These are phyloP conservation scores for Leccinellum rugosiceps DNA, from an alignment of 768 basidiomycete species.

Conservation along the genomic window DNA sequence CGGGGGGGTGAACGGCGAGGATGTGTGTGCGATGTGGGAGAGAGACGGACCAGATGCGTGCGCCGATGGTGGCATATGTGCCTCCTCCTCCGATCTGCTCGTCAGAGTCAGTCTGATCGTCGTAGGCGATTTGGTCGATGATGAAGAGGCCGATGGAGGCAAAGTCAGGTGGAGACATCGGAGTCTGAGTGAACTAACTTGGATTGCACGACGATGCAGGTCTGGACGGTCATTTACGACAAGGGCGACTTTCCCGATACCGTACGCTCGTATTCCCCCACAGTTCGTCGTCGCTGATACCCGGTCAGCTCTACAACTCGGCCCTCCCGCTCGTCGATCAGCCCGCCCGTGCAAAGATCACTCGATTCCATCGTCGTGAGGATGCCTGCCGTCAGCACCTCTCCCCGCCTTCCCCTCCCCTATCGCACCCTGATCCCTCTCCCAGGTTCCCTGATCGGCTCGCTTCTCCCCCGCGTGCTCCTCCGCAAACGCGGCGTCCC, in stretches of 20 bases:
- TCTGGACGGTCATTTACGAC: constrained; percentile 41
- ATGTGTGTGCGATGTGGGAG: background rate
- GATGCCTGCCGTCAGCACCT: constrained; percentile 64
- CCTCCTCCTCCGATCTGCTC: constrained; percentile 85
- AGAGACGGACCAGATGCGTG: constrained; percentile 65
- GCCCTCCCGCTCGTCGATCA: constrained; percentile 58
- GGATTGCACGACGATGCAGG: constrained; percentile 35
- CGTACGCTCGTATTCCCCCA: constrained; percentile 24
- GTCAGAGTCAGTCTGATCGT: background rate
- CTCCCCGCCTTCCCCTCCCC: background rate
- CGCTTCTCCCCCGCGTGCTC: constrained; percentile 65
- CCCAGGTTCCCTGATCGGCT: constrained; percentile 75
- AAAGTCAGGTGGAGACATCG: constrained; percentile 35
- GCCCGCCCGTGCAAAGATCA: constrained; percentile 53
- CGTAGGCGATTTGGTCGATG: constrained; percentile 60
- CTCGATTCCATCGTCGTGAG: constrained; percentile 64
- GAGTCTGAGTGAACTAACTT: constrained; percentile 20
- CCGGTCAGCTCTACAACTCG: constrained; percentile 56
- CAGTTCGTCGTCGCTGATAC: constrained; percentile 2
- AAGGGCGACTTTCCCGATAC: constrained; percentile 32
- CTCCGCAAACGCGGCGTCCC: constrained; percentile 56
- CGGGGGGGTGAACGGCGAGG: background rate
- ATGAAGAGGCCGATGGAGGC: constrained; percentile 89
- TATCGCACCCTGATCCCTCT: background rate
- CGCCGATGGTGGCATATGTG: constrained; percentile 76